Base-by-base conservation (phyloP, 2,329 filamentous ascomycete species). In the Colletotrichum tabaci region DNA sequence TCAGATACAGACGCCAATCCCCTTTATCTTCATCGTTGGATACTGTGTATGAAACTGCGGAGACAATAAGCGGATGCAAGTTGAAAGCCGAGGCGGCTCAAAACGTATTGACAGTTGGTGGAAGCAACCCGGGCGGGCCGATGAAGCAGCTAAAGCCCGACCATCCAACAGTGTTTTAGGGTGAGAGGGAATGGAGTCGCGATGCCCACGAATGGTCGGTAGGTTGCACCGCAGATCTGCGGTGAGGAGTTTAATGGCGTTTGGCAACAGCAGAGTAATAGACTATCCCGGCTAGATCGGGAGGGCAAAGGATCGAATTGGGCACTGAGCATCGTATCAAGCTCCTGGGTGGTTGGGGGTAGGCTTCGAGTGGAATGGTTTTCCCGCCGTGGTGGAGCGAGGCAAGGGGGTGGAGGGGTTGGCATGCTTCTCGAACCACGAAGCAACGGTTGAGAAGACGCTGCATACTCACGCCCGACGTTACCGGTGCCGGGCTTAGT, bases 171-270 rank as follows among this genome's bases (percentile, higher is more conserved):
- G 35, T 38, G 9, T 38, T 38, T 2, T 38, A 18, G 38, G 23
- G 49, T 42, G 52, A 47, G 61, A 57, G 44, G 30, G 30, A 38
- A 52, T 26, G 63, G 64, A 57, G 64, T 30, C 49, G n/a, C 61
- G 38, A n/a, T 58, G 63, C 64, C n/a, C 46, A 67, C 26, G 50
- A 62, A 18, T 60, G 46, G 30, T 58, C 46, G 68, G 68, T 65
- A 64, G 46, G 63, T 62, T 30, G 58, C 21, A 68, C 69, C 47
- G 65, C 50, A 71, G 65, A 71, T 68, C 65, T 63, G 65, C 68
- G 53, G 58, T 71, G 58, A 71, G 58, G 42, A 53, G 46, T 57
- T 53, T 47, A 47, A 55, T 47, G 53, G 23, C 26, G 30, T 58
- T 57, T 62, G 21, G 13, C 47, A 64, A 23, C 44, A 44, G 42